These are phyloP conservation scores for Trichoderma endophyticum DNA, from an alignment of 2,329 filamentous ascomycete genomes.

Conservation along the genomic window DNA sequence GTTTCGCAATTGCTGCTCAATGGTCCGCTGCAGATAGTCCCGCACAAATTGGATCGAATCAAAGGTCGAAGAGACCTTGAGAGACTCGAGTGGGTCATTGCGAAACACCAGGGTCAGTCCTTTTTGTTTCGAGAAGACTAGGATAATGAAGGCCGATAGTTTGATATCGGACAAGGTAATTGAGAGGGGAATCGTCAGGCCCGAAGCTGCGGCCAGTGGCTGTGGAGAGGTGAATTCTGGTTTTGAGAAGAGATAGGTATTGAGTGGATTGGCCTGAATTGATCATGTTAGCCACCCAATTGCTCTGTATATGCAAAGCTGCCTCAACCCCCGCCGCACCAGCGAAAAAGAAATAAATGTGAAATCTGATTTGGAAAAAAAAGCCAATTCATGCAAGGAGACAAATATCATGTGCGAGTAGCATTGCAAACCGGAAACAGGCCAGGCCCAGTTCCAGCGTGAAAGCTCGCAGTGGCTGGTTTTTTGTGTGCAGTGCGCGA, in stretches of 20 bases:
- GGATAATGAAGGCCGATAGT: conserved; percentile 91
- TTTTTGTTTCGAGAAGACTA: conserved; percentile 97
- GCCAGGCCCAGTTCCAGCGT: background rate
- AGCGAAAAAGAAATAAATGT: background rate
- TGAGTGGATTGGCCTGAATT: conserved; percentile 80
- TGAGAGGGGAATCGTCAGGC: conserved; percentile 93
- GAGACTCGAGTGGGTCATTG: conserved; percentile 94
- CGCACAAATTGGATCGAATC: conserved; percentile 98
- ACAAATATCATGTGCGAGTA: background rate
- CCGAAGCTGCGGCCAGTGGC: conserved; percentile 84
- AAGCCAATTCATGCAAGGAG: background rate
- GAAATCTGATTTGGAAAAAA: background rate
- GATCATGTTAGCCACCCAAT: conserved; percentile 3
- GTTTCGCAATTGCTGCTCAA: conserved; percentile 86
- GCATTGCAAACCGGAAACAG: background rate
- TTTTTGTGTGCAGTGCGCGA: background rate
- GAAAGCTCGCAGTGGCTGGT: background rate
- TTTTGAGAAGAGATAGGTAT: conserved; percentile 90
- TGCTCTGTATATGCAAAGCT: background rate
- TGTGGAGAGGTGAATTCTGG: conserved; percentile 90
- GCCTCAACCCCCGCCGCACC: background rate
- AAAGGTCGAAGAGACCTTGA: conserved; percentile 98
- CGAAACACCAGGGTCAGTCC: conserved; percentile 94
- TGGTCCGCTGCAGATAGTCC: conserved; percentile 93
- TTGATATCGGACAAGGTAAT: conserved; percentile 96